Conservation (phyloP, 2,329 filamentous ascomycete genomes). For the Aspergillus sp. region DNA sequence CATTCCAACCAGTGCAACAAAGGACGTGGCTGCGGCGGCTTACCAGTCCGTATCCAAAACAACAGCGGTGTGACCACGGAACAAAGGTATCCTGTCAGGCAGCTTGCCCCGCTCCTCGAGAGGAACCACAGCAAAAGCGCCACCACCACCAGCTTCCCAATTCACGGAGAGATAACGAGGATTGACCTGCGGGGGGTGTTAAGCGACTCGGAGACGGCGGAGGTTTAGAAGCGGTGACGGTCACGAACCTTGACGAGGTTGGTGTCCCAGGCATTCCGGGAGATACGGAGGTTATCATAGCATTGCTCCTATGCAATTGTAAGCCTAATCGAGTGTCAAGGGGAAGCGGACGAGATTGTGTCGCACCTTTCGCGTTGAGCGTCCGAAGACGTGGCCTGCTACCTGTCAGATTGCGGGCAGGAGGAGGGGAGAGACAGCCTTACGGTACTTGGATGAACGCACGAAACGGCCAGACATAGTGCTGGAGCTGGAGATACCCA, state of each 20-base stretch:
- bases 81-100: slow-evolving; percentile 90
- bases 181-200: slow-evolving; percentile 69
- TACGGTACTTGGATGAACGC: slow-evolving; percentile 74
- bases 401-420: slow-evolving; percentile 37
- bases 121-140: slow-evolving; percentile 95
- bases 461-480: slow-evolving; percentile 73
- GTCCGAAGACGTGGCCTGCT: slow-evolving; percentile 96
- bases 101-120: slow-evolving; percentile 86
- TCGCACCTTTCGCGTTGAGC: slow-evolving; percentile 79
- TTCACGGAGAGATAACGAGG: slow-evolving; percentile 96
- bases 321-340: slow-evolving; percentile 1
- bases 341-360: background rate
- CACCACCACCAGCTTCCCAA: slow-evolving; percentile 95
- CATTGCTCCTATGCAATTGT: slow-evolving; percentile 72
- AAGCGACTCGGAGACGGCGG: slow-evolving; percentile 22
- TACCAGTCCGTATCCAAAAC: slow-evolving; percentile 98
- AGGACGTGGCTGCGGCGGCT: slow-evolving; percentile 34
- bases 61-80: slow-evolving; percentile 92
- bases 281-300: slow-evolving; percentile 97
- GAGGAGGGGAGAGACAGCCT: slow-evolving; percentile 37
- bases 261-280: slow-evolving; percentile 98
- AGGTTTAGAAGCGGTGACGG: slow-evolving; percentile 33
- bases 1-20: background rate
- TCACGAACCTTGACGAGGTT: slow-evolving; percentile 88
- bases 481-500: slow-evolving; percentile 20